Percentiles rank a stretch among this genome's conserved stretches.
These are phyloP conservation scores for Paramecium pentaurelia DNA, from an alignment of 73 alveolate genomes.

Conservation along the genomic window DNA sequence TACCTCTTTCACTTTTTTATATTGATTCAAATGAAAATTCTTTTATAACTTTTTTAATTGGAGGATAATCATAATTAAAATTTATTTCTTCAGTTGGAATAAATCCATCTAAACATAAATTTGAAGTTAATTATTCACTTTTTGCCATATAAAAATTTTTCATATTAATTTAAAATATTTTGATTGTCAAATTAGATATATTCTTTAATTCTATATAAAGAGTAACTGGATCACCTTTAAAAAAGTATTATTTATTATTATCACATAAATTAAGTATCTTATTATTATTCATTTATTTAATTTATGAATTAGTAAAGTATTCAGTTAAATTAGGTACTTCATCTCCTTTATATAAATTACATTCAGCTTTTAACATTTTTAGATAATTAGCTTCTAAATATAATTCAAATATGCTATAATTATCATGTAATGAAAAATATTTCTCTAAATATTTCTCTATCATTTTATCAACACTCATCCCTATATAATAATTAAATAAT, in stretches of 20 bases:
- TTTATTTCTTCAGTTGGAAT: conserved; percentile 73
- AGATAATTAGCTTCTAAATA: not conserved
- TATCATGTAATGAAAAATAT: not conserved
- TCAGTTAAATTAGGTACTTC: not conserved
- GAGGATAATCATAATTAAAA: conserved; percentile 64
- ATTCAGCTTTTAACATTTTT: not conserved
- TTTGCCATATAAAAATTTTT: conserved; percentile 74
- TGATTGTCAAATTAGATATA: conserved; percentile 69
- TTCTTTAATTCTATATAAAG: conserved; percentile 72
- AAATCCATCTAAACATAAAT: conserved; percentile 82
- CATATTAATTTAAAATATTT: conserved; percentile 76
- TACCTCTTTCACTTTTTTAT: conserved; percentile 73
- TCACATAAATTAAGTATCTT: conserved; percentile 55
- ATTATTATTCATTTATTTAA: conserved; percentile 18
- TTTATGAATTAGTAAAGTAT: not conserved
- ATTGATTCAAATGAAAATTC: conserved; percentile 61
- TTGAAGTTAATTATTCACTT: conserved; percentile 65
- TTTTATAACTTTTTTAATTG: conserved; percentile 66
- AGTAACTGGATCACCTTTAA: conserved; percentile 72
- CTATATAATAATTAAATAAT: not conserved
- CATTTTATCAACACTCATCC: not conserved
- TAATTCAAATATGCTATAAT: not conserved
- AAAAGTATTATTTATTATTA: conserved; percentile 64
- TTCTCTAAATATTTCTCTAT: not conserved
- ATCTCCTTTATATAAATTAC: conserved; percentile 6